Base-by-base conservation (phyloP, 1,139 yeast species). In the Sugiyamaella grinbergsii region DNA sequence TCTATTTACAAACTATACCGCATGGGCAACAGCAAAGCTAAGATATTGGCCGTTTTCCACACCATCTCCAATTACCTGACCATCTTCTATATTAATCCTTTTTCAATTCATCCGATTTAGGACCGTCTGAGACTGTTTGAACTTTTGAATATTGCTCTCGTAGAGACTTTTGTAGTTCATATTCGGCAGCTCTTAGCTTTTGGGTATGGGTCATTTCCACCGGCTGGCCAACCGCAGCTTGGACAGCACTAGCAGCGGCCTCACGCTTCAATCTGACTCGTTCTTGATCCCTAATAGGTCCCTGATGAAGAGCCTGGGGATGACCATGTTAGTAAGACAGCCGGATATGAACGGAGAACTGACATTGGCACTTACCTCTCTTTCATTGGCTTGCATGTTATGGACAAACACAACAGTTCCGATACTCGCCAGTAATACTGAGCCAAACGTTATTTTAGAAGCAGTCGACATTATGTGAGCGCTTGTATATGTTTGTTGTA, bases 271-370 rank as follows among this genome's bases (percentile, higher is more conserved):
- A 77, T 47, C 75, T 71, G 57, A 81, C 67, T 53, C 93, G 71
- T 56, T 76, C 81, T 10, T 88, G 87, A 64, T 86, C 95, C 61
- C 82, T 83, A 62, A 85, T 80, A 7, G 95, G 94, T 1, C 95
- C 95, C 63, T 83, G 89, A 57, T 84, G 81, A 49, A 85, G 73
- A 2, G 86, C 83, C 59, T 63, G 63, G 5, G 4, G 10, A 56
- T n/a, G n/a, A n/a, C n/a, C 11, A 15, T 3, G 52, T 46, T 39
- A 52, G 38, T 11, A n/a, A n/a, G n/a, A 8, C 33, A 24, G 28
- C 8, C 13, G 36, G 19, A 8, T 13, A 29, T 8, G n/a, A 29
- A 11, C 13, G 10, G 5, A 29, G n/a, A n/a, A n/a, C 16, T 16
- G 10, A 8, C 16, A 20, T 4, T 22, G 8, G 10, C 11, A 49